Evolutionary conservation across 106 monocot genomes (phyloP).

Genomic region (Dendrobium nobile): DNA sequence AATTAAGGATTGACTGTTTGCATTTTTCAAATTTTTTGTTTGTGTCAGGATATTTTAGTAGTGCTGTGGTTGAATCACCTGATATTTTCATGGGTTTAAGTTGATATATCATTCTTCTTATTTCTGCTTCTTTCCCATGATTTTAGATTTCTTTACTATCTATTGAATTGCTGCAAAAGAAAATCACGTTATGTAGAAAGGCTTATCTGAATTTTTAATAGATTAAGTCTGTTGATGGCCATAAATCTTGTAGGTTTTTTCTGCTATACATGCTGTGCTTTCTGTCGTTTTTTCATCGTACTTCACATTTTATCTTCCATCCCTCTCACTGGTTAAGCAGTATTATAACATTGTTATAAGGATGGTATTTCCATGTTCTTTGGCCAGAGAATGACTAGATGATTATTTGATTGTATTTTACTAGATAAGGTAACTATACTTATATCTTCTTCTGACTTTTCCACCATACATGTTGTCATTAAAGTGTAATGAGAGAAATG

Average conservation of each 20-base stretch:
- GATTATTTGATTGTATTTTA: neutral
- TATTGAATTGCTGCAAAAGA: neutral
- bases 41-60: too few species aligned
- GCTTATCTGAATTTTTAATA: too few species aligned
- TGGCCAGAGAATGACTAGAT: neutral
- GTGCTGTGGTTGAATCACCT: too few species aligned
- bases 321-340: neutral
- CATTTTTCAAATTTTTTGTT: too few species aligned
- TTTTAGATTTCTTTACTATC: neutral
- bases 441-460: neutral
- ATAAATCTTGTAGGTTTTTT: neutral
- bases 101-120: neutral
- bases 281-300: neutral
- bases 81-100: too few species aligned
- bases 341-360: neutral
- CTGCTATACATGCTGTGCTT: neutral
- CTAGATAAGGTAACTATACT: neutral
- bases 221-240: too few species aligned
- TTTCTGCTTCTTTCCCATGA: neutral
- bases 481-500: neutral
- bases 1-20: too few species aligned
- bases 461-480: neutral
- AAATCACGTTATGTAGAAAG: too few species aligned
- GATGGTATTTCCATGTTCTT: neutral
- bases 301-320: neutral